Evolutionary conservation across 306 rosid genomes (phyloP).

Genomic region (Acacia crassicarpa): DNA sequence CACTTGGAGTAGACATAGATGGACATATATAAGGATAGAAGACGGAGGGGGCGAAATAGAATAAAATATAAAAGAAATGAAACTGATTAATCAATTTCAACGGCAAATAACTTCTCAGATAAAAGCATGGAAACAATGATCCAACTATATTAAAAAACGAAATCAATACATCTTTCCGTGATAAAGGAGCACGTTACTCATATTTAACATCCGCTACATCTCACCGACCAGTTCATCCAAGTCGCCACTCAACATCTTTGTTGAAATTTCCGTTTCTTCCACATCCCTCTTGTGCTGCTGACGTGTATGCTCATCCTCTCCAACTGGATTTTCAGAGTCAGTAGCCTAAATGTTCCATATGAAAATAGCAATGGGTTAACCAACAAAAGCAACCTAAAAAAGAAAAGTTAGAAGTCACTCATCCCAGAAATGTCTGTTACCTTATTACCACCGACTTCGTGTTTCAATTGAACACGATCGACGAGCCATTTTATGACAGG

Average conservation of each 20-base stretch:
- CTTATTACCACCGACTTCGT: constrained; percentile 26
- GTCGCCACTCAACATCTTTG: constrained; percentile 22
- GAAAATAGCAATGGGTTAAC: constrained; percentile 14
- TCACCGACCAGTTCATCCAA: constrained; percentile 60
- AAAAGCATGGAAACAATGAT: constrained; percentile 14
- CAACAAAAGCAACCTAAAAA: not conserved
- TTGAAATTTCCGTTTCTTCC: constrained; percentile 25
- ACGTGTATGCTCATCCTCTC: constrained; percentile 11
- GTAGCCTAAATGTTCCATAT: constrained; percentile 24
- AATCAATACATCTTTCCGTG: constrained; percentile 11
- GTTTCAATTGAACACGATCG: constrained; percentile 28
- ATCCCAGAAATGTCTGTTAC: constrained; percentile 15
- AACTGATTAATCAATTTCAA: not conserved
- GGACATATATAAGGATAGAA: not conserved
- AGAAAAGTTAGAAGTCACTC: constrained; percentile 13
- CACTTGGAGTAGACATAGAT: not conserved
- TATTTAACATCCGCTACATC: constrained; percentile 15
- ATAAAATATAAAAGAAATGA: not conserved
- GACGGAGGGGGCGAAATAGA: not conserved
- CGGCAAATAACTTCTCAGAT: not conserved
- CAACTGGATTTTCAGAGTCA: constrained; percentile 25
- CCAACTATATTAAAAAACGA: not conserved
- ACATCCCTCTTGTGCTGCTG: constrained; percentile 20
- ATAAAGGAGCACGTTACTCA: not conserved
- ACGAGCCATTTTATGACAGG: constrained; percentile 55